phyloP scores from a whole-genome alignment of 306 rosid genomes.

The Cucumis melo region DNA sequence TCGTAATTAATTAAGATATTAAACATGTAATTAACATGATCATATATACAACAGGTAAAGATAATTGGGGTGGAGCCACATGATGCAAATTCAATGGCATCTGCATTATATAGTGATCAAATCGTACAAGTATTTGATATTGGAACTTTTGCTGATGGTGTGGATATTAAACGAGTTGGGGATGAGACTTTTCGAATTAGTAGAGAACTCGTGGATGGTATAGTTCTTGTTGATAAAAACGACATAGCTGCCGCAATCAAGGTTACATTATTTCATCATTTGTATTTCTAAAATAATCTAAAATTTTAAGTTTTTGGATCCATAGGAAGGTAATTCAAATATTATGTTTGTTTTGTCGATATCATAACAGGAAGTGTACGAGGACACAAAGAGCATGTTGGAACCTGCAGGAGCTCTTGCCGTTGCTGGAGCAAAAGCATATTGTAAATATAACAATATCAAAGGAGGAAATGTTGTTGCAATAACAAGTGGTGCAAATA shows the following conservation, averaged over 20 bases:
- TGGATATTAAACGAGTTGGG: slow-evolving; percentile 92
- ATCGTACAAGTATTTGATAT: slow-evolving; percentile 56
- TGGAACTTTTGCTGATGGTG: slow-evolving; percentile 93
- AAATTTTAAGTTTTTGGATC: too few species aligned
- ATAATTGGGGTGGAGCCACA: slow-evolving; percentile 80
- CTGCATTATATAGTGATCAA: slow-evolving; percentile 56
- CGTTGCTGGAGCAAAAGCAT: slow-evolving; percentile 94
- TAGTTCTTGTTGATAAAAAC: slow-evolving; percentile 80
- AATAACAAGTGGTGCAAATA: slow-evolving; percentile 8
- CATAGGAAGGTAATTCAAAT: too few species aligned
- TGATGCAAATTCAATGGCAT: slow-evolving; percentile 32
- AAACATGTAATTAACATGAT: too few species aligned
- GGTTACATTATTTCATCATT: not conserved
- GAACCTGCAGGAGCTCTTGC: slow-evolving; percentile 98
- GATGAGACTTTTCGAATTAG: slow-evolving; percentile 74
- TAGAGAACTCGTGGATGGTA: slow-evolving; percentile 71
- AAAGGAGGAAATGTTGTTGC: slow-evolving; percentile 65
- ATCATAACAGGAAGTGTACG: slow-evolving; percentile 69
- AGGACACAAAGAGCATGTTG: slow-evolving; percentile 76
- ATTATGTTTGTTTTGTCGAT: not conserved
- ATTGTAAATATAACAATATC: slow-evolving; percentile 67
- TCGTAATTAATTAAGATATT: not conserved
- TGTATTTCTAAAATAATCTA: too few species aligned
- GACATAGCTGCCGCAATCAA: slow-evolving; percentile 84
- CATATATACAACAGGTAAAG: slow-evolving; percentile 37